These are phyloP conservation scores for Murraya koenigii DNA, from an alignment of 345 rosid species.

Conservation along the genomic window DNA sequence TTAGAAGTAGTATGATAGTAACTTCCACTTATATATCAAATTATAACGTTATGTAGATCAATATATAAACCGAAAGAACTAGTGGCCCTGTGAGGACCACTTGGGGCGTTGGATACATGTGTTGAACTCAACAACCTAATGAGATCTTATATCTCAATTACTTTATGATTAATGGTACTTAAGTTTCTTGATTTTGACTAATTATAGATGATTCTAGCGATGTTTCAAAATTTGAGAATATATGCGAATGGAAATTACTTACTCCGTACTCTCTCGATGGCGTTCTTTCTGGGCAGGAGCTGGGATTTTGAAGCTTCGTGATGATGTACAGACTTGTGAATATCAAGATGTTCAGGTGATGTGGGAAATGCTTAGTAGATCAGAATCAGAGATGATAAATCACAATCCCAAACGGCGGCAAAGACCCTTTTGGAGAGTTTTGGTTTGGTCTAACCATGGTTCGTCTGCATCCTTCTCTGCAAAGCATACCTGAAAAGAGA, in stretches of 20 bases:
- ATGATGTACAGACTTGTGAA: conserved; percentile 63
- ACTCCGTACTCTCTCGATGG: not conserved
- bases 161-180: conserved; percentile 6
- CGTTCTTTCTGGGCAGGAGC: conserved; percentile 30
- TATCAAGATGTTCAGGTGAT: conserved; percentile 68
- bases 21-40: conserved; percentile 2
- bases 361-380: conserved; percentile 68
- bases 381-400: conserved; percentile 38
- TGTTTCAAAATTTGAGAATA: not conserved
- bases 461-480: conserved; percentile 40
- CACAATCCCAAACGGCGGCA: conserved; percentile 39
- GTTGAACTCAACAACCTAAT: not conserved
- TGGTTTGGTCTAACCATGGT: conserved; percentile 46
- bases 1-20: conserved; percentile 17
- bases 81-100: conserved; percentile 20
- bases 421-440: conserved; percentile 54
- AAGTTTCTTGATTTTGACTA: not conserved
- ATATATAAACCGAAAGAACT: not conserved
- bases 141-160: not conserved
- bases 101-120: not conserved
- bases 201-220: not conserved
- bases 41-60: not conserved
- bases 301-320: conserved; percentile 58
- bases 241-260: not conserved
- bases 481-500: conserved; percentile 24